phyloP scores from a whole-genome alignment of 495 filamentous ascomycete genomes.

The Penicillium waksmanii region DNA sequence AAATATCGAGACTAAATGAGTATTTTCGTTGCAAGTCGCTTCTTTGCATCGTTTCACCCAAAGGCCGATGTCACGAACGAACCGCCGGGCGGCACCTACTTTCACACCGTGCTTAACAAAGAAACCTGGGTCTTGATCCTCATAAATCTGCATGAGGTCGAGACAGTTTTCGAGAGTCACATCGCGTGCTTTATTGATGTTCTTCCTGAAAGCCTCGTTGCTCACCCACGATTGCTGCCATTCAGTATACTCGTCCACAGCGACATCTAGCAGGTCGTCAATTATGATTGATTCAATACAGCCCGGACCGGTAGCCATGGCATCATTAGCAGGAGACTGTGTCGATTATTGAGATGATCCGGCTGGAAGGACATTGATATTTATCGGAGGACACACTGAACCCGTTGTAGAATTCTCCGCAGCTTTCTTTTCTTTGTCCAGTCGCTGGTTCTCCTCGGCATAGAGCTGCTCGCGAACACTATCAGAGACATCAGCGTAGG shows the following conservation, averaged over 20 bases:
- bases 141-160: slow-evolving; percentile 12
- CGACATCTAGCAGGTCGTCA: slow-evolving; percentile 10
- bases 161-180: slow-evolving; percentile 13
- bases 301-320: background rate
- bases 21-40: too few relatives aligned
- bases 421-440: slow-evolving; percentile 10
- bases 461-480: slow-evolving; percentile 19
- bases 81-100: slow-evolving; percentile 12
- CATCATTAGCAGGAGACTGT: background rate
- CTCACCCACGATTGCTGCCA: slow-evolving; percentile 16
- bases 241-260: slow-evolving; percentile 13
- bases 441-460: slow-evolving; percentile 16
- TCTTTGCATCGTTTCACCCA: too few relatives aligned
- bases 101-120: slow-evolving; percentile 17
- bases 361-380: background rate
- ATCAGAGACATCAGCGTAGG: slow-evolving; percentile 14
- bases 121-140: slow-evolving; percentile 10
- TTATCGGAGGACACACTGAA: slow-evolving; percentile 6
- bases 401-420: slow-evolving; percentile 1
- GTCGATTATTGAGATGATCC: background rate
- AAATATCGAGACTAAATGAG: too few relatives aligned
- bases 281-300: slow-evolving; percentile 9
- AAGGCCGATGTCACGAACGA: slow-evolving; percentile 4
- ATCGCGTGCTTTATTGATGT: slow-evolving; percentile 14
- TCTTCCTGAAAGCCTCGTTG: slow-evolving; percentile 8